Conservation (phyloP, 305 asterid genomes). For the Plantago lanceolata region DNA sequence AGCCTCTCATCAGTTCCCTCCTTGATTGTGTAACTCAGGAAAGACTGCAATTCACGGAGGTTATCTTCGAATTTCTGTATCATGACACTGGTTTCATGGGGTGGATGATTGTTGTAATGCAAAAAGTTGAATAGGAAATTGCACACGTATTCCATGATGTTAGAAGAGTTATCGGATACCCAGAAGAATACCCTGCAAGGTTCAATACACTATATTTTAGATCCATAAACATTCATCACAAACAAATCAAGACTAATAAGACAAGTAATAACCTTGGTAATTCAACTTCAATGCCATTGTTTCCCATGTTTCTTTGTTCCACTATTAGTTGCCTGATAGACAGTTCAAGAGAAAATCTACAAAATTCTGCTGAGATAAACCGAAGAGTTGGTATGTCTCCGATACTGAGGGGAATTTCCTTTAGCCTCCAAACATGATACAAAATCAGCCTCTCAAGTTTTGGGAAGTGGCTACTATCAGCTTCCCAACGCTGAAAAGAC, state of each 20-base stretch:
- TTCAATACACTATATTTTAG: not conserved
- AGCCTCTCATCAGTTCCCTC: not conserved
- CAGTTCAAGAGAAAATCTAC: not conserved
- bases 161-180: too few relatives aligned
- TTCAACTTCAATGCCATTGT: not conserved
- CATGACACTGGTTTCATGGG: too few relatives aligned
- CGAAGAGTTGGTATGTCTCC: constrained; percentile 4
- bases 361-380: not conserved
- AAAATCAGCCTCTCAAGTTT: constrained; percentile 3
- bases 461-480: constrained; percentile 10
- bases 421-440: constrained; percentile 2
- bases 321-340: not conserved
- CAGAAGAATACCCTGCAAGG: too few relatives aligned
- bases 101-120: too few relatives aligned
- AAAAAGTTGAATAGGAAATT: too few relatives aligned
- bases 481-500: constrained; percentile 5
- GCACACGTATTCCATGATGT: too few relatives aligned
- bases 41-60: not conserved
- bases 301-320: not conserved
- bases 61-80: not conserved
- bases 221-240: not conserved
- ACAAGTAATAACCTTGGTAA: not conserved
- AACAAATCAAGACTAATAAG: not conserved
- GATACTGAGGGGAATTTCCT: not conserved
- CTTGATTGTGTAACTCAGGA: not conserved